Evolutionary conservation across 257 asterid species (phyloP), one percentile per base, ranked within the genome.

Genomic region (Solanum verrucosum): DNA sequence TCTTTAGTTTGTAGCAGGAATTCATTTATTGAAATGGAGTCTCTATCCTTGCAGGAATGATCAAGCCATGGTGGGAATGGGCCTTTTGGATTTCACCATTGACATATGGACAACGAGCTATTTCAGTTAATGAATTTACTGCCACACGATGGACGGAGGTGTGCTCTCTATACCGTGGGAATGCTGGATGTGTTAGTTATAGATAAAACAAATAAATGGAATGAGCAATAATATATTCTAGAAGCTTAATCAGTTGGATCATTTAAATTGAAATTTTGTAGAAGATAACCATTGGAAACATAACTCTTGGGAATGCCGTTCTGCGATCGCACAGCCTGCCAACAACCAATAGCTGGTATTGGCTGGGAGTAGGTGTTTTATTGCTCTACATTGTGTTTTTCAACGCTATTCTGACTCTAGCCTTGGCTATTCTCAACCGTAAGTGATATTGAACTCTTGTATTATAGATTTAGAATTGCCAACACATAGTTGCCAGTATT

Each of bases 41-140:
- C 21, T 88, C 70, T 88, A 68, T 87, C 87, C 87, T 79, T 72
- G 88, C 95, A 96, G 98, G 11, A 70, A 91, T 96, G 98, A 94
- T 96, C 90, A 96, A 94, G 89, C 97, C 96, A 77, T 96, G 98
- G 99, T 96, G 98, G 99, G 79, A 88, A 5, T 96, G 99, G 98
- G 98, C 94, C 25, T 96, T 93, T 92, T 96, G 99, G 99, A 89
- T 93, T 44, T 96, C 99, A 40, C 99, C 98, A 46, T 89, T 96
- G 89, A 90, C 98, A 56, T 96, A 95, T 49, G 99, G 93, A 34
- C 98, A 96, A 89, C 93, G 97, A 33, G 98, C 98, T 37, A 89
- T 96, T 82, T 91, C 99, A 56, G 95, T 96, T 77, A 96, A 96
- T 68, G 99, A 96, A 88, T 95, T 96, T 90, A 90, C 95, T 70